Percentiles rank a stretch among this genome's conserved stretches.
Evolutionary conservation across 2,329 filamentous ascomycete genomes (phyloP).

Genomic region (Ascochyta viciae-villosae): DNA sequence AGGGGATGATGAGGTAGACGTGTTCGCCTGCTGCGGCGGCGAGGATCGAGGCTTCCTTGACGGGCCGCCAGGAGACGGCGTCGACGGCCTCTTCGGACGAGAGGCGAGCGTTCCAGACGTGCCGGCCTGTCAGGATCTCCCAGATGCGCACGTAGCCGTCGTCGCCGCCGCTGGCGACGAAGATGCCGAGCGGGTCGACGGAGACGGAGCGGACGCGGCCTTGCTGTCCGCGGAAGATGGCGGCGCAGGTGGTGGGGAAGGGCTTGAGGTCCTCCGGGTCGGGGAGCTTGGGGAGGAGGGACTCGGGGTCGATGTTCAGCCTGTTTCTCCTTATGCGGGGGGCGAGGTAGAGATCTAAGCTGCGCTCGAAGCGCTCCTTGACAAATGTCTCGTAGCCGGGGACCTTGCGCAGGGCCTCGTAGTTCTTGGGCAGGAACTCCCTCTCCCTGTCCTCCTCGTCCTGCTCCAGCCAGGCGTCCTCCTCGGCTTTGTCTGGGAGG

Average conservation of each 20-base stretch:
- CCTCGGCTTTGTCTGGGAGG: conserved; percentile 84
- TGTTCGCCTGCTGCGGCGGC: conserved; percentile 85
- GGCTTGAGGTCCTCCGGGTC: conserved; percentile 92
- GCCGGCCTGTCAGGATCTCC: conserved; percentile 84
- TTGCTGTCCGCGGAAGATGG: conserved; percentile 85
- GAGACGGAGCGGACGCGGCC: conserved; percentile 85
- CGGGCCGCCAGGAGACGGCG: conserved; percentile 87
- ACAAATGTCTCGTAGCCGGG: conserved; percentile 89
- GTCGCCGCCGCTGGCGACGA: conserved; percentile 89
- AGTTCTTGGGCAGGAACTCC: conserved; percentile 84
- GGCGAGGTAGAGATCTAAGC: conserved; percentile 92
- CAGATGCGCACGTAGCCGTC: conserved; percentile 92
- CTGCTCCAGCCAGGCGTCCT: conserved; percentile 79
- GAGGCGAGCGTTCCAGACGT: conserved; percentile 84
- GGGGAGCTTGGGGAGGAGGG: conserved; percentile 89
- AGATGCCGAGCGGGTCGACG: conserved; percentile 84
- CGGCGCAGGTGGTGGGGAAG: conserved; percentile 89
- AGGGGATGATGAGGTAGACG: conserved; percentile 80
- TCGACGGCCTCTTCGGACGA: conserved; percentile 81
- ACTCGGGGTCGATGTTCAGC: conserved; percentile 95
- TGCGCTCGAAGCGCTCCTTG: conserved; percentile 95
- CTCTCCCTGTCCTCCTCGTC: conserved; percentile 92
- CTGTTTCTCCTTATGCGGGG: conserved; percentile 91
- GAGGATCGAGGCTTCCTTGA: conserved; percentile 79
- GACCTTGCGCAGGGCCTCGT: conserved; percentile 85